phyloP scores from a whole-genome alignment of 225 moss, liverwort and hornwort species.

The Bryum argenteum region DNA sequence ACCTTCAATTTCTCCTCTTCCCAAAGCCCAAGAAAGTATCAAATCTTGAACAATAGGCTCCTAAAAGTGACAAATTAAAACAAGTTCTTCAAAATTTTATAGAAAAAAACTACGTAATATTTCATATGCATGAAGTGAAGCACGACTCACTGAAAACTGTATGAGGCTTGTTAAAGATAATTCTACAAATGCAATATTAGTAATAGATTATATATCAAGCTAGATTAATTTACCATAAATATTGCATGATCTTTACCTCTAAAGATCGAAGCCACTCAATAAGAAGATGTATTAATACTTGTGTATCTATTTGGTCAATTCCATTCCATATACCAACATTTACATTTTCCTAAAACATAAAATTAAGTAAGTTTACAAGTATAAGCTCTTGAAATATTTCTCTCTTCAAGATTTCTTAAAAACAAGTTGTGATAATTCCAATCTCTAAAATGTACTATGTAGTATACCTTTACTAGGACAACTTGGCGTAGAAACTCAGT shows the following conservation, averaged over 20 bases:
- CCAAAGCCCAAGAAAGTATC: constrained; percentile 59
- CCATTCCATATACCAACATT: constrained; percentile 62
- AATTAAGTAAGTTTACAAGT: background rate
- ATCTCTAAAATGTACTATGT: background rate
- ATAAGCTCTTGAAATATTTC: background rate
- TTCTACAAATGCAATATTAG: background rate
- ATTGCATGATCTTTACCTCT: constrained; percentile 32
- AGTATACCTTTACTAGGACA: constrained; percentile 24
- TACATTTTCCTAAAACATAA: constrained; percentile 39
- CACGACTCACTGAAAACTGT: too few species aligned
- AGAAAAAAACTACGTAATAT: too few species aligned
- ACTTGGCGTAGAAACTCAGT: constrained; percentile 23
- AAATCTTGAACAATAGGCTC: constrained; percentile 65
- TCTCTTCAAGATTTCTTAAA: background rate
- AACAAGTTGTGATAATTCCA: background rate
- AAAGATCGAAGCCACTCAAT: constrained; percentile 65
- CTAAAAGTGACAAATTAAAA: background rate
- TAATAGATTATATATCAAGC: background rate
- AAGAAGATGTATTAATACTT: constrained; percentile 57
- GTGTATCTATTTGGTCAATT: constrained; percentile 50
- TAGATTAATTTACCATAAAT: background rate
- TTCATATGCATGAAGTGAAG: too few species aligned
- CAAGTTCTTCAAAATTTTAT: background rate
- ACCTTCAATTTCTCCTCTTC: constrained; percentile 63
- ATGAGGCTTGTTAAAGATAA: too few species aligned